These are phyloP conservation scores for Schoenoplectus triqueter DNA, from an alignment of 202 grass and related monocot species.

Conservation along the genomic window DNA sequence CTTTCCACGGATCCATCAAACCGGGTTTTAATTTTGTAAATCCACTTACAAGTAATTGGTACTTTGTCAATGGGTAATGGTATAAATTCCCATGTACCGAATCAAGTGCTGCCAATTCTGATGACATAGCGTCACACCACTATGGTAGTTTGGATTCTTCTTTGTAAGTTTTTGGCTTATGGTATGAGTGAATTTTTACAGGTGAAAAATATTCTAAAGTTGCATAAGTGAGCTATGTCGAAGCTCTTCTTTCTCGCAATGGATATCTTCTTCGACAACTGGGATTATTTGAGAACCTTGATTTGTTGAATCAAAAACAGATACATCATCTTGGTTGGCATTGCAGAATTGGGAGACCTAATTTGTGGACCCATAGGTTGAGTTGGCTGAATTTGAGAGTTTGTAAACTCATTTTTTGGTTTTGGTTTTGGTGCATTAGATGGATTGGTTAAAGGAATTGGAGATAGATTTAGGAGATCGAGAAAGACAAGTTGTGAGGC, in stretches of 20 bases:
- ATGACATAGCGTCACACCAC: not conserved
- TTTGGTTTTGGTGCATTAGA: not conserved
- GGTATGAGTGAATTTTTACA: not conserved
- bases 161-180: not conserved
- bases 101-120: not conserved
- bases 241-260: not conserved
- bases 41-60: not conserved
- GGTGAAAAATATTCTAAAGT: not conserved
- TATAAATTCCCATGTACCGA: not conserved
- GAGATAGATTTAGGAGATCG: not conserved
- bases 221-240: not conserved
- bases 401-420: not conserved
- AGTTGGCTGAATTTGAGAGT: not conserved
- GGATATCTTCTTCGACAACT: not conserved
- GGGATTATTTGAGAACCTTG: not conserved
- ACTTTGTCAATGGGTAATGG: not conserved
- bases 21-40: not conserved
- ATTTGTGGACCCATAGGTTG: not conserved
- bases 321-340: not conserved
- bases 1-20: not conserved
- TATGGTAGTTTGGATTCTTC: not conserved
- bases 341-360: not conserved
- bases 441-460: not conserved
- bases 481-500: not conserved
- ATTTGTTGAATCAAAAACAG: not conserved